Evolutionary conservation across 2,329 filamentous ascomycete genomes (phyloP).

Genomic region (Biscogniauxia marginata): DNA sequence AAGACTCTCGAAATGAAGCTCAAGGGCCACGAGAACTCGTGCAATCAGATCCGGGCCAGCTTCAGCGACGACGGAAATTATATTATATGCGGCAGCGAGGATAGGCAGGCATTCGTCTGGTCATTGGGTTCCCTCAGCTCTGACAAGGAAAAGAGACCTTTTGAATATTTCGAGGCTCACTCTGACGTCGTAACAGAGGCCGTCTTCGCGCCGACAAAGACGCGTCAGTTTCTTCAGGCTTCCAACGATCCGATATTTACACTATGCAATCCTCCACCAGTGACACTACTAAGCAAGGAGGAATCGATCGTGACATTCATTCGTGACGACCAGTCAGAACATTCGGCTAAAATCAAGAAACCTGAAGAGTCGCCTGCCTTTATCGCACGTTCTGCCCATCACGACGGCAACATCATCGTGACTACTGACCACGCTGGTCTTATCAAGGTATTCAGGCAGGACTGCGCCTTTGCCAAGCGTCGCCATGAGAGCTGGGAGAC

Average conservation of each 20-base stretch:
- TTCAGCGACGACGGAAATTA: conserved; percentile 86
- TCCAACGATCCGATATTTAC: conserved; percentile 95
- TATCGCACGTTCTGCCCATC: conserved; percentile 71
- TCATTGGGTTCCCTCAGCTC: conserved; percentile 58
- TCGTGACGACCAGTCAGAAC: conserved; percentile 31
- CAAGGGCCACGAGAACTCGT: conserved; percentile 85
- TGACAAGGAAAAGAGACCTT: conserved; percentile 75
- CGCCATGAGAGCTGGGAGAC: conserved; percentile 76
- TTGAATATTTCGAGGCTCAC: conserved; percentile 90
- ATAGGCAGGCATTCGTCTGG: conserved; percentile 90
- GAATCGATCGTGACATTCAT: conserved; percentile 51
- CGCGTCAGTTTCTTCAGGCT: conserved; percentile 71
- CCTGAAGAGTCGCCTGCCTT: conserved; percentile 75
- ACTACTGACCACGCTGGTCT: conserved; percentile 84
- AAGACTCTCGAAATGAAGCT: conserved; percentile 87
- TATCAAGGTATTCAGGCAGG: conserved; percentile 94
- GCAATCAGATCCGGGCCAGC: conserved; percentile 83
- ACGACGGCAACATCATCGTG: conserved; percentile 84
- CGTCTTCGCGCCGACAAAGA: conserved; percentile 76
- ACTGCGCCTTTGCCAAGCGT: conserved; percentile 82
- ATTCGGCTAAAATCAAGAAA: conserved; percentile 34
- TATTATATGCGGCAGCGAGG: conserved; percentile 90
- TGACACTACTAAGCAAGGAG: conserved; percentile 74
- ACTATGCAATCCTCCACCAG: conserved; percentile 89
- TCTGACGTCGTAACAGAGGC: conserved; percentile 87